Percentiles rank a stretch among this genome's conserved stretches.
Conservation (phyloP, 176 grass and related monocot species). For the Carex myosuroides region DNA sequence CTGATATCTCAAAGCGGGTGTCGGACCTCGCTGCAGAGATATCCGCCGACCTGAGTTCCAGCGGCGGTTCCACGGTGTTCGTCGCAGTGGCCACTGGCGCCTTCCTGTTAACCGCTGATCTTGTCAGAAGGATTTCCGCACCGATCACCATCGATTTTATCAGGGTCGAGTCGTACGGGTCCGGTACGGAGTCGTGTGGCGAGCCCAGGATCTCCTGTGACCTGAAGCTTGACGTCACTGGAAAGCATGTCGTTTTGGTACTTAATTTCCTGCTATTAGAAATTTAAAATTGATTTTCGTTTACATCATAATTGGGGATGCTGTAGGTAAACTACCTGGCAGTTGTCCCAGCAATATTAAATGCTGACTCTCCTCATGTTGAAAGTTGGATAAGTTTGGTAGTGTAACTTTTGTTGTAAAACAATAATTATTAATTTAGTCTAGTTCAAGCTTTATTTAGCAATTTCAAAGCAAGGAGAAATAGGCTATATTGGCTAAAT, state of each 20-base stretch:
- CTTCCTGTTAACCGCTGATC: constrained; percentile 73
- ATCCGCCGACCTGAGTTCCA: constrained; percentile 31
- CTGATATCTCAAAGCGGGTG: constrained; percentile 55
- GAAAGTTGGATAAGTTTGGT: constrained; percentile 12
- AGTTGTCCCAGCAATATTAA: background rate
- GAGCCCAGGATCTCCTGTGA: constrained; percentile 55
- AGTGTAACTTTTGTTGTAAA: background rate
- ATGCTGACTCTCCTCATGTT: background rate
- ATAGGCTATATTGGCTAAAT: background rate
- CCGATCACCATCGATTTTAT: constrained; percentile 64
- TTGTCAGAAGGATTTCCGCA: constrained; percentile 52
- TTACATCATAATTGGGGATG: background rate
- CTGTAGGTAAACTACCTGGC: background rate
- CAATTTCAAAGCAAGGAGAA: background rate
- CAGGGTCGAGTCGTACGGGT: constrained; percentile 85
- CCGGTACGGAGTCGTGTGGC: constrained; percentile 61
- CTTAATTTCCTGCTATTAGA: background rate
- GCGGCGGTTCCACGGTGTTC: background rate
- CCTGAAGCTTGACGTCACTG: constrained; percentile 69
- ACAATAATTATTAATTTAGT: background rate
- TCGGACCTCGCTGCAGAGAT: constrained; percentile 36
- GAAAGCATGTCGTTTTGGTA: constrained; percentile 82
- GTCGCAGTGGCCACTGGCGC: constrained; percentile 73
- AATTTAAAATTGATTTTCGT: background rate
- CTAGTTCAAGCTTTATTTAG: background rate